Percentiles rank a stretch among this genome's conserved stretches.
Conservation (phyloP, 225 moss, liverwort and hornwort genomes). For the Marchantia paleacea region DNA sequence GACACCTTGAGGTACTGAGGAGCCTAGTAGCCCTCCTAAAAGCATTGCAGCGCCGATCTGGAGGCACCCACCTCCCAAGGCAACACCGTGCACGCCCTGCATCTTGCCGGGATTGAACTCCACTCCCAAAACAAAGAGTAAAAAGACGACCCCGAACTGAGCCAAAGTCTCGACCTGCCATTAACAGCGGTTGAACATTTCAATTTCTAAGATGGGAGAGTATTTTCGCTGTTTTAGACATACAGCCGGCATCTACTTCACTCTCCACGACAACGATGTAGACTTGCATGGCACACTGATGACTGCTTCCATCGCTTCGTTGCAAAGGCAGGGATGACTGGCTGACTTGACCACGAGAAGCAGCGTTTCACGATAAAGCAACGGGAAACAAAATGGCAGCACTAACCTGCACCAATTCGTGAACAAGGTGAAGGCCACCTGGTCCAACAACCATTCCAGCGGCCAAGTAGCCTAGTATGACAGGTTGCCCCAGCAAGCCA, state of each 20-base stretch:
- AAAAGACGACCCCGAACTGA: constrained; percentile 46
- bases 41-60: constrained; percentile 45
- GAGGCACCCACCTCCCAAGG: constrained; percentile 43
- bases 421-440: constrained; percentile 44
- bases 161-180: constrained; percentile 44
- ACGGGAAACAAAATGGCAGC: neutral
- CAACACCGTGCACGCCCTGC: constrained; percentile 44
- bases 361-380: neutral
- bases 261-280: neutral
- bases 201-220: no score
- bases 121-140: constrained; percentile 41
- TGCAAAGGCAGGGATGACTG: neutral
- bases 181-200: neutral
- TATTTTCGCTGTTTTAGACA: no score
- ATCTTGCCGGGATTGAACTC: constrained; percentile 46
- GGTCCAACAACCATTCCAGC: constrained; percentile 47
- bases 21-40: constrained; percentile 37
- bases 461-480: constrained; percentile 44
- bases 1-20: constrained; percentile 40
- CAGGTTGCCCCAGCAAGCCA: constrained; percentile 43
- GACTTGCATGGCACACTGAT: neutral
- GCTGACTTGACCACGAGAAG: neutral
- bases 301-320: neutral
- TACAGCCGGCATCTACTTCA: no score
- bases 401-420: constrained; percentile 41